Conservation (phyloP, 1,284 basidiomycete genomes). For the Agaricales sp. region DNA sequence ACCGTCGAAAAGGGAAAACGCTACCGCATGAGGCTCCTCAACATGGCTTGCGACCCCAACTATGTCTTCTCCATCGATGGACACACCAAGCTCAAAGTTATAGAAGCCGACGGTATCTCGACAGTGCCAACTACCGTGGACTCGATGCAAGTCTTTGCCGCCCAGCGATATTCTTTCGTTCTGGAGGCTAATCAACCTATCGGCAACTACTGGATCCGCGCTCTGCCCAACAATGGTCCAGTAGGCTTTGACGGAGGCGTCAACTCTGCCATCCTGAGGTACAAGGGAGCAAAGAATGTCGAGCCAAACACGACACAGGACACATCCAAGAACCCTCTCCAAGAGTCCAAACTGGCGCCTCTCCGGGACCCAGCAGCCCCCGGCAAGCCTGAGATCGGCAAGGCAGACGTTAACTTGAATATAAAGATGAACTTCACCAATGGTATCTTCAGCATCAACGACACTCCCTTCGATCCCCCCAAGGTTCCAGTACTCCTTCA, state of each 20-base stretch:
- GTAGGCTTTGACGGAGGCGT: conserved; percentile 19
- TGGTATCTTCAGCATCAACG: conserved; percentile 17
- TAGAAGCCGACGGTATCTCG: conserved; percentile 23
- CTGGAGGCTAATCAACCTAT: conserved; percentile 21
- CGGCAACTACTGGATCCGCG: conserved; percentile 21
- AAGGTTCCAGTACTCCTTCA: conserved; percentile 23
- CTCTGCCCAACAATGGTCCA: not conserved
- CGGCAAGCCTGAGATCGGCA: conserved; percentile 22
- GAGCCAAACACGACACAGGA: conserved; percentile 30
- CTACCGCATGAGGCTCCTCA: conserved; percentile 35
- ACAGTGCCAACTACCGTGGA: conserved; percentile 19
- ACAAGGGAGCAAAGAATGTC: conserved; percentile 28
- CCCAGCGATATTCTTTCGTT: conserved; percentile 27
- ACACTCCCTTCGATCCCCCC: conserved; percentile 19
- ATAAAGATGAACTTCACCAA: conserved; percentile 19
- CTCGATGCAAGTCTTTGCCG: conserved; percentile 13
- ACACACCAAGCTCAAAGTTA: conserved; percentile 23
- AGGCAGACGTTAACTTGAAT: conserved; percentile 28
- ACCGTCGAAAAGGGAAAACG: conserved; percentile 20
- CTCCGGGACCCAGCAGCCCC: conserved; percentile 25
- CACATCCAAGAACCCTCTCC: conserved; percentile 17
- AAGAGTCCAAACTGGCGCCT: conserved; percentile 27
- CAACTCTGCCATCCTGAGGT: conserved; percentile 49
- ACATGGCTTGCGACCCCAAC: conserved; percentile 28
- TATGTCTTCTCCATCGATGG: conserved; percentile 25